Evolutionary conservation across 805 yeast species (phyloP).

Genomic region (Barnettozyma botsteinii): DNA sequence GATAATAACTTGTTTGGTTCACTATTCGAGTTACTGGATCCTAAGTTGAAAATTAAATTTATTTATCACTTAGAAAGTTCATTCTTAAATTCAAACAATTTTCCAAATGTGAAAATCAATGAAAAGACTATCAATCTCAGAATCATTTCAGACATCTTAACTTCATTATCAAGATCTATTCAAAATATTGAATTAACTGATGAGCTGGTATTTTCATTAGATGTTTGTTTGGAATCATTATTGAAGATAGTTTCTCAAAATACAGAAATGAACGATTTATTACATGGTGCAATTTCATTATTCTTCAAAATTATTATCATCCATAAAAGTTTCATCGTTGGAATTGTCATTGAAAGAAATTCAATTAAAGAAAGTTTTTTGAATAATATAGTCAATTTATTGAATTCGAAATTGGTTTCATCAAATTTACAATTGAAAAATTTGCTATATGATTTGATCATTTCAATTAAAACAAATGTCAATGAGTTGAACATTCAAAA

Average conservation of each 20-base stretch:
- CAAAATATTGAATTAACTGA: slow-evolving; percentile 24
- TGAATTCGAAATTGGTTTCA: slow-evolving; percentile 39
- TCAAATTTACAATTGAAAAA: slow-evolving; percentile 46
- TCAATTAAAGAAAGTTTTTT: slow-evolving; percentile 41
- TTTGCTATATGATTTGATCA: slow-evolving; percentile 51
- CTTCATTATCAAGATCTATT: slow-evolving; percentile 16
- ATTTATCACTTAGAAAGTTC: slow-evolving; percentile 35
- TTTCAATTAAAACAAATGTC: slow-evolving; percentile 41
- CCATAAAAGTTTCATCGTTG: slow-evolving; percentile 46
- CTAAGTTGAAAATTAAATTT: slow-evolving; percentile 27
- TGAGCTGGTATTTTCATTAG: slow-evolving; percentile 36
- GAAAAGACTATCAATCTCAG: slow-evolving; percentile 10
- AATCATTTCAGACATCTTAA: slow-evolving; percentile 15
- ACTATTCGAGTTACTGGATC: slow-evolving; percentile 34
- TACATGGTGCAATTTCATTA: slow-evolving; percentile 35
- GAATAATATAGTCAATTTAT: slow-evolving; percentile 40
- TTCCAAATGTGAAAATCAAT: slow-evolving; percentile 28
- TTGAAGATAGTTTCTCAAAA: slow-evolving; percentile 19
- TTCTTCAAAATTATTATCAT: slow-evolving; percentile 52
- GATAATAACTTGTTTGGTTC: slow-evolving; percentile 27
- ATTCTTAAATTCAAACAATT: slow-evolving; percentile 35
- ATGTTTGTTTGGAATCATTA: slow-evolving; percentile 34
- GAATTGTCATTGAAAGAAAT: slow-evolving; percentile 38
- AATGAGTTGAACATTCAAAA: slow-evolving; percentile 23
- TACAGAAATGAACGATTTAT: slow-evolving; percentile 10